phyloP scores from a whole-genome alignment of 805 yeast species.

The Candida vartiovaarae region DNA sequence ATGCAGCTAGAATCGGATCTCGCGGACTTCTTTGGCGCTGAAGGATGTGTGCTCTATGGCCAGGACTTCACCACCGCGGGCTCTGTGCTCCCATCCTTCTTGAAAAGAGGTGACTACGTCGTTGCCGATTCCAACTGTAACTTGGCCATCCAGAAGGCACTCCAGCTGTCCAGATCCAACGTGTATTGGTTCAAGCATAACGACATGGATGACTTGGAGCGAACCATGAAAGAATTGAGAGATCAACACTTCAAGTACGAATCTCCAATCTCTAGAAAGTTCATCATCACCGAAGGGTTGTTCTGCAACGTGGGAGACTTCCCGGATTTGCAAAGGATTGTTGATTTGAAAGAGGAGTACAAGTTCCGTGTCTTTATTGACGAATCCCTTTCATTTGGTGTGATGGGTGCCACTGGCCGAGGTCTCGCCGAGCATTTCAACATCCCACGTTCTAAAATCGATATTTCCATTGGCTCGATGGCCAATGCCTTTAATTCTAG shows the following conservation, averaged over 20 bases:
- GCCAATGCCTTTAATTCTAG: conserved; percentile 76
- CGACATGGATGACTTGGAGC: conserved; percentile 76
- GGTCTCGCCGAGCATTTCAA: conserved; percentile 75
- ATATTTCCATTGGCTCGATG: conserved; percentile 82
- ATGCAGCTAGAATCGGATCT: conserved; percentile 69
- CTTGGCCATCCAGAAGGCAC: conserved; percentile 80
- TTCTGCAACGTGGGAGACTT: conserved; percentile 79
- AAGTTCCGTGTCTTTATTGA: conserved; percentile 85
- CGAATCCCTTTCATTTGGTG: conserved; percentile 83
- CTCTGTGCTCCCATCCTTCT: conserved; percentile 86
- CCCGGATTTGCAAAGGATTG: conserved; percentile 58
- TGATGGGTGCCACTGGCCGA: conserved; percentile 76
- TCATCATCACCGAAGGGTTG: conserved; percentile 86
- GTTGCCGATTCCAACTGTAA: conserved; percentile 78
- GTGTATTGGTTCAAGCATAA: conserved; percentile 74
- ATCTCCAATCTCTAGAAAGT: conserved; percentile 78
- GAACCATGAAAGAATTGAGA: conserved; percentile 45
- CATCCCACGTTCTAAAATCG: conserved; percentile 57
- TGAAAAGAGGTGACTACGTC: conserved; percentile 90
- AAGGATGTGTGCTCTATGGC: conserved; percentile 78
- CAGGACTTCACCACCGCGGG: conserved; percentile 87
- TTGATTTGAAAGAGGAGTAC: conserved; percentile 70
- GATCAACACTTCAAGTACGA: conserved; percentile 29
- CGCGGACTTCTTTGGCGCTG: conserved; percentile 69
- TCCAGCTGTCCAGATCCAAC: conserved; percentile 78